phyloP scores from a whole-genome alignment of 208 protist species.

The Leishmania mexicana region DNA sequence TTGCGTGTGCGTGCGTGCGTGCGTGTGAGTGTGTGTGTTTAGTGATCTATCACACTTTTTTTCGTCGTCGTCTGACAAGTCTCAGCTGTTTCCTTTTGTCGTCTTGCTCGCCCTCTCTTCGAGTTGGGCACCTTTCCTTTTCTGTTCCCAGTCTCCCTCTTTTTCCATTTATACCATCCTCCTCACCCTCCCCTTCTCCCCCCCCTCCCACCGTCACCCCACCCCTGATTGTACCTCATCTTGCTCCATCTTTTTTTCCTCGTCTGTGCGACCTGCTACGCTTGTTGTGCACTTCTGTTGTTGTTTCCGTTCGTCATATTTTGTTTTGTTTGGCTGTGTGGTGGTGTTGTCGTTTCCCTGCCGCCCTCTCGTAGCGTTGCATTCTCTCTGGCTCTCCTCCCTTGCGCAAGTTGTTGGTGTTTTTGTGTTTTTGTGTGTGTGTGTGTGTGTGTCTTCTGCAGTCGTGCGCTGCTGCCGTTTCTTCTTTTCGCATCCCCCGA shows the following conservation, averaged over 20 bases:
- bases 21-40: not conserved
- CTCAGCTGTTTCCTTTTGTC: not conserved
- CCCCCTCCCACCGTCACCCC: too few relatives aligned
- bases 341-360: too few relatives aligned
- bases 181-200: not conserved
- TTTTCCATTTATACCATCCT: not conserved
- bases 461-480: not conserved
- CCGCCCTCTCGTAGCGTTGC: too few relatives aligned
- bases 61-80: not conserved
- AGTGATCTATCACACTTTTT: not conserved
- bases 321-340: too few relatives aligned
- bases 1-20: not conserved
- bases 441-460: not conserved
- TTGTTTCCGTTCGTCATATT: too few relatives aligned
- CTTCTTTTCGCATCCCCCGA: not conserved
- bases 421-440: not conserved
- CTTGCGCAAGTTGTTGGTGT: not conserved
- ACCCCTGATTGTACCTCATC: not conserved
- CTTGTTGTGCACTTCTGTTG: too few relatives aligned
- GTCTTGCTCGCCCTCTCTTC: too few relatives aligned
- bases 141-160: not conserved
- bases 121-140: not conserved
- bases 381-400: not conserved
- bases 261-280: too few relatives aligned
- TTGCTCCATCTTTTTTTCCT: not conserved